phyloP scores from a whole-genome alignment of 208 protist species.

The Trypanosoma platydactyli region DNA sequence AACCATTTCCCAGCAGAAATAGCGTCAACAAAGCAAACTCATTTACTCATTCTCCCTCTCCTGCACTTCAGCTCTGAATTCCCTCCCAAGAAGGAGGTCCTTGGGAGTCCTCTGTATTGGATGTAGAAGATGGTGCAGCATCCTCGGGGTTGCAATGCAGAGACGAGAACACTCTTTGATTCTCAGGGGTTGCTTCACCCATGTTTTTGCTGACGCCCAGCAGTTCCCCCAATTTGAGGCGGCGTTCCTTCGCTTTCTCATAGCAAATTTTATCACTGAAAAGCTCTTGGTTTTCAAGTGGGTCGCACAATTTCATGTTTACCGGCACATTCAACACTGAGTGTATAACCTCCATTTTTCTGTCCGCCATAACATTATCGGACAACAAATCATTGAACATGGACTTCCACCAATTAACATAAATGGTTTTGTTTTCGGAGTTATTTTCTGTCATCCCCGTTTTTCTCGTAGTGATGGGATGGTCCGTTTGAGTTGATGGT shows the following conservation, averaged over 20 bases:
- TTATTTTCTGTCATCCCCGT: neutral
- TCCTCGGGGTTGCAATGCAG: too few species aligned
- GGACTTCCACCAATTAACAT: conserved; percentile 18
- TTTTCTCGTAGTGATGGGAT: neutral
- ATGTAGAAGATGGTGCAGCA: too few species aligned
- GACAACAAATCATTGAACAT: conserved; percentile 21
- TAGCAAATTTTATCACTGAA: conserved; percentile 15
- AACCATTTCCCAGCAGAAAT: conserved; percentile 56
- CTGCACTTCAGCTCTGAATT: too few species aligned
- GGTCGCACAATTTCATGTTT: conserved; percentile 18
- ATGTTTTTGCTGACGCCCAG: neutral
- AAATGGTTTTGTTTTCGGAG: neutral
- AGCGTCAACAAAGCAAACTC: neutral
- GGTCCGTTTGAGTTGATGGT: too few species aligned
- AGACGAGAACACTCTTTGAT: neutral
- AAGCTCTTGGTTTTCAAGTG: conserved; percentile 15
- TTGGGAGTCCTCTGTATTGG: too few species aligned
- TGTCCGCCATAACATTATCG: neutral
- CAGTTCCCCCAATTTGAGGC: conserved; percentile 18
- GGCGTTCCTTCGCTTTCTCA: conserved; percentile 15
- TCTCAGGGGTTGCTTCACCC: neutral
- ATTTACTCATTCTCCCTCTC: neutral
- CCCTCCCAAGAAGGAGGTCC: too few species aligned
- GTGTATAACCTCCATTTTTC: conserved; percentile 20
- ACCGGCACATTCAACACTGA: conserved; percentile 21